Percentiles rank a stretch among this genome's conserved stretches.
Evolutionary conservation across 2,329 filamentous ascomycete species (phyloP).

Genomic region (Penicillium sp.): DNA sequence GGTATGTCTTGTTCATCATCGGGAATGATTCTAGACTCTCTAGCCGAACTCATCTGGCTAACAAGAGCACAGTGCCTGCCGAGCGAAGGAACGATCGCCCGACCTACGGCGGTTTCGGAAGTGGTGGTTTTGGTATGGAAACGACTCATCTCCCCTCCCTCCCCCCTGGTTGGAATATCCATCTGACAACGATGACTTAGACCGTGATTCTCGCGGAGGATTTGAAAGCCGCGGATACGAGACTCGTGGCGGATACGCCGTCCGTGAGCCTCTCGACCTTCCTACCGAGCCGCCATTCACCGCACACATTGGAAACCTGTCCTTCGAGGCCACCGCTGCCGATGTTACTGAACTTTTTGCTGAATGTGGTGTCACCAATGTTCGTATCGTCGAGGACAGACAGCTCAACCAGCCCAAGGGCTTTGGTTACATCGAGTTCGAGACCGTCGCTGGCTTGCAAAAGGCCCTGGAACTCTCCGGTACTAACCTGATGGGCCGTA

Average conservation of each 20-base stretch:
- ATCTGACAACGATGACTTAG: constrained; percentile 21
- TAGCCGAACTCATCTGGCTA: constrained; percentile 8
- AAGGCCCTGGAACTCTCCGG: constrained; percentile 81
- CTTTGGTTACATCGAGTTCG: constrained; percentile 96
- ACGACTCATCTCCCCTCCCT: neutral
- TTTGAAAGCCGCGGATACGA: constrained; percentile 10
- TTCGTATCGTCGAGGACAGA: constrained; percentile 95
- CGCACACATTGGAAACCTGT: constrained; percentile 91
- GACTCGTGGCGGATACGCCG: constrained; percentile 33
- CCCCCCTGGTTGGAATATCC: neutral
- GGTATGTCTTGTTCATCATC: constrained; percentile 21
- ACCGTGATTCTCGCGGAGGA: constrained; percentile 18
- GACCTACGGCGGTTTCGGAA: constrained; percentile 40
- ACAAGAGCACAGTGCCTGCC: constrained; percentile 33
- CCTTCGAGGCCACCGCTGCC: constrained; percentile 82
- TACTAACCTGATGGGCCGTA: constrained; percentile 75
- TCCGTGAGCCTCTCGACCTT: constrained; percentile 68
- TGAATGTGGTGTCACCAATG: constrained; percentile 77
- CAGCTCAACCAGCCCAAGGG: constrained; percentile 91
- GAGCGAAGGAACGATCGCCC: constrained; percentile 45
- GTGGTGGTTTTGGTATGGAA: constrained; percentile 26
- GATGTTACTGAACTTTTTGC: constrained; percentile 81
- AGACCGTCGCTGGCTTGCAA: constrained; percentile 79
- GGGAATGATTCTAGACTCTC: constrained; percentile 1
- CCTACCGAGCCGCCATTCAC: constrained; percentile 92